phyloP scores from a whole-genome alignment of 169 alveolate genomes.

The Babesia divergens region DNA sequence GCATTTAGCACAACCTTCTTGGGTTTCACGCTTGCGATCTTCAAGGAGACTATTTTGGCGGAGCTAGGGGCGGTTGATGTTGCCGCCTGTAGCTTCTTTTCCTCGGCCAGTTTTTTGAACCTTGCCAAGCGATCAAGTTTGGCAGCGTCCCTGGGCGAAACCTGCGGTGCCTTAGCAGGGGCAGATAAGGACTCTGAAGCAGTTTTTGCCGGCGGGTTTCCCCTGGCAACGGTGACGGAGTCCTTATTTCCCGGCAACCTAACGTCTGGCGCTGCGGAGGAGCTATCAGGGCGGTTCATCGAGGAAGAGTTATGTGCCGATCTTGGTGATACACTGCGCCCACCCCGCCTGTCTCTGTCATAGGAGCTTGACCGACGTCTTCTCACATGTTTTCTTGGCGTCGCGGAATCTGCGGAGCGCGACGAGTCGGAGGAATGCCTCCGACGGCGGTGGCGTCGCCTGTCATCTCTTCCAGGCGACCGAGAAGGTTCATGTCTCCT shows the following conservation, averaged over 20 bases:
- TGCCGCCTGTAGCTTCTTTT: background rate
- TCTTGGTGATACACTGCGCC: background rate
- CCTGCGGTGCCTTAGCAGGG: background rate
- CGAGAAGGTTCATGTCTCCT: slow-evolving; percentile 32
- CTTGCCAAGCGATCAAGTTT: slow-evolving; percentile 56
- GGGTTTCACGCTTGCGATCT: slow-evolving; percentile 7
- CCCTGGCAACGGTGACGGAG: too few species aligned
- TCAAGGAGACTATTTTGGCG: slow-evolving; percentile 29
- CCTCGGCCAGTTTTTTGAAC: slow-evolving; percentile 63
- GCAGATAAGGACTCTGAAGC: background rate
- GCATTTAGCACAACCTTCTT: slow-evolving; percentile 22
- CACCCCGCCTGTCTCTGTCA: slow-evolving; percentile 1
- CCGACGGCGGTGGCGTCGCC: slow-evolving; percentile 1
- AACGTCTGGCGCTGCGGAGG: background rate
- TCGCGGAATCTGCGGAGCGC: background rate
- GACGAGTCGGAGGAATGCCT: background rate
- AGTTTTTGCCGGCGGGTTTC: too few species aligned
- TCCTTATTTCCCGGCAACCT: too few species aligned
- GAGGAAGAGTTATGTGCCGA: background rate
- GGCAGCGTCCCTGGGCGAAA: slow-evolving; percentile 23
- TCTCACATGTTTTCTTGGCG: background rate
- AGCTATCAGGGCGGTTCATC: background rate
- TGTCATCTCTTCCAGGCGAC: slow-evolving; percentile 15
- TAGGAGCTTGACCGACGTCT: slow-evolving; percentile 3
- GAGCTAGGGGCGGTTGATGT: background rate